phyloP scores from a whole-genome alignment of 805 yeast species.

The Kregervanrija fluxuum region DNA sequence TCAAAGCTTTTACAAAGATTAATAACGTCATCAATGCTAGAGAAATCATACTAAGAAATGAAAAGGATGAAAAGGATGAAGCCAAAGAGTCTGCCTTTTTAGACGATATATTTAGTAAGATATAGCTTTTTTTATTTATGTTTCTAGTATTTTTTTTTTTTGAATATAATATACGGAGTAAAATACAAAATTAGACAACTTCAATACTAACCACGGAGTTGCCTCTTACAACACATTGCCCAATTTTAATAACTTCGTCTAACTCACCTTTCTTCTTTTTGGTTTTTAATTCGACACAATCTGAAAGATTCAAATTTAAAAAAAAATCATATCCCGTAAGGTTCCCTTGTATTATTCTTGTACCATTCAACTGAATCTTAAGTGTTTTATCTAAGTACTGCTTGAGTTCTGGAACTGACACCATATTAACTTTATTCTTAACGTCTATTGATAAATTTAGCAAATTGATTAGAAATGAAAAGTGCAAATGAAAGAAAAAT shows the following conservation, averaged over 20 bases:
- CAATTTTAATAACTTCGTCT: slow-evolving; percentile 18
- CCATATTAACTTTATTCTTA: slow-evolving; percentile 15
- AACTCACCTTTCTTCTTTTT: neutral
- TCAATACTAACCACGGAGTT: slow-evolving; percentile 46
- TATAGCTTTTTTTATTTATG: neutral
- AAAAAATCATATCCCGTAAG: slow-evolving; percentile 77
- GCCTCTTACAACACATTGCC: slow-evolving; percentile 42
- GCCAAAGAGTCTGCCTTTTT: slow-evolving; percentile 2
- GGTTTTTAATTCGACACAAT: slow-evolving; percentile 10
- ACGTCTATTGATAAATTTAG: no score
- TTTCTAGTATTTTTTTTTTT: no score
- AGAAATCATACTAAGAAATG: slow-evolving; percentile 1
- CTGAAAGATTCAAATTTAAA: slow-evolving; percentile 28
- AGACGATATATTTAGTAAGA: slow-evolving; percentile 7
- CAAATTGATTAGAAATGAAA: no score
- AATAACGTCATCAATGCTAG: slow-evolving; percentile 8
- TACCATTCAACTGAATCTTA: slow-evolving; percentile 68
- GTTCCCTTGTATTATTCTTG: slow-evolving; percentile 71
- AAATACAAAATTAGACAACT: slow-evolving; percentile 16
- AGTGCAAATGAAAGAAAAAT: no score
- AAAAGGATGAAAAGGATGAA: neutral
- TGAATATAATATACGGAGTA: no score
- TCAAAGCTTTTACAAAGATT: slow-evolving; percentile 7
- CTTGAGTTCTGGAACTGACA: slow-evolving; percentile 29
- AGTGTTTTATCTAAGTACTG: slow-evolving; percentile 77